A percentile compares a stretch with the other conserved stretches of the same genome.
These are phyloP conservation scores for Kwoniella shandongensis DNA, from an alignment of 768 basidiomycete genomes.

Conservation along the genomic window DNA sequence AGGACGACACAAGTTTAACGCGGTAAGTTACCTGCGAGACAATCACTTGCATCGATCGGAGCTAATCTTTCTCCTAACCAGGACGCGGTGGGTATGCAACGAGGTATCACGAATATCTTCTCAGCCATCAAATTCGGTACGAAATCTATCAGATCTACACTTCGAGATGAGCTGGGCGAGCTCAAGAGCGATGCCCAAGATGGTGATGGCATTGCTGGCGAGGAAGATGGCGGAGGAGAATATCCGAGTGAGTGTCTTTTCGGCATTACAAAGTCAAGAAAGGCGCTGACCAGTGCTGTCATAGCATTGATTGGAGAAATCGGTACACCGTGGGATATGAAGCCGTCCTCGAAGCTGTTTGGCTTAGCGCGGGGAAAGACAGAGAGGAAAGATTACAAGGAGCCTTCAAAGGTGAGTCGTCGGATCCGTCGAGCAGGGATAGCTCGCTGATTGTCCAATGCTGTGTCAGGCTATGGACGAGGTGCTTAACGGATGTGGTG, in stretches of 20 bases:
- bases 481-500: constrained; percentile 59
- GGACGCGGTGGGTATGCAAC: constrained; percentile 70
- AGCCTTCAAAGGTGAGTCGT: constrained; percentile 37
- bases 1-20: constrained; percentile 78
- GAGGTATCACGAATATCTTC: constrained; percentile 66
- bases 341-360: constrained; percentile 65
- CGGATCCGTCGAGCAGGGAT: too few relatives aligned
- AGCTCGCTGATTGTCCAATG: not conserved
- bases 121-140: constrained; percentile 79
- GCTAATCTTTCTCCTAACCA: constrained; percentile 10
- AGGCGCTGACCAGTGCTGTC: not conserved
- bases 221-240: constrained; percentile 14
- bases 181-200: constrained; percentile 69
- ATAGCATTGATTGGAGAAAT: constrained; percentile 55
- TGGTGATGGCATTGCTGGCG: constrained; percentile 23
- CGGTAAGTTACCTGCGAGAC: constrained; percentile 53
- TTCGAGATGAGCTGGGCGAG: constrained; percentile 78
- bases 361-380: constrained; percentile 44
- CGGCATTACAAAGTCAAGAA: not conserved
- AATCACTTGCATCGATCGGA: not conserved
- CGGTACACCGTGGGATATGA: constrained; percentile 93
- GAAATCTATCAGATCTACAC: constrained; percentile 69
- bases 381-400: constrained; percentile 32
- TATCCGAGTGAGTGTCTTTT: constrained; percentile 34
- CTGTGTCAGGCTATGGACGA: constrained; percentile 35